Evolutionary conservation across 305 asterid species (phyloP).

Genomic region (Withania somnifera): DNA sequence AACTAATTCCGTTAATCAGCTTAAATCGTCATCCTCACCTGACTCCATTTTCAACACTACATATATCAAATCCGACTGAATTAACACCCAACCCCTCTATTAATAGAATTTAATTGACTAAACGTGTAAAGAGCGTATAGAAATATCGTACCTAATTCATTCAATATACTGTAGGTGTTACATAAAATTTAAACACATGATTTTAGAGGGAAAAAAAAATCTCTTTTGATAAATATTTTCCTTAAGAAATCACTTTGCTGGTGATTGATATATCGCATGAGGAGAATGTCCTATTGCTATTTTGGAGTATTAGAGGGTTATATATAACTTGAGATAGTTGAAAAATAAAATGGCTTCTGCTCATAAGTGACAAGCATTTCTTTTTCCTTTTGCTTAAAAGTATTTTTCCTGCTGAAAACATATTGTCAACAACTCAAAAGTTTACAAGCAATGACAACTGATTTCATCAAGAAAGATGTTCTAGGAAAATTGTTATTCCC

Average conservation of each 20-base stretch:
- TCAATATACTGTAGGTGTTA: neutral
- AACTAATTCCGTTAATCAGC: too few species aligned
- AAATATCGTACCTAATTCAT: neutral
- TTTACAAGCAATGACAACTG: too few species aligned
- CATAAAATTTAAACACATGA: neutral
- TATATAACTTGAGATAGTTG: neutral
- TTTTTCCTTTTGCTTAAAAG: neutral
- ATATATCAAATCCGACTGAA: neutral
- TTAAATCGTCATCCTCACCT: too few species aligned
- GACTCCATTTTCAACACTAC: too few species aligned
- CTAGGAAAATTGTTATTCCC: neutral
- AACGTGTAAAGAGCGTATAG: neutral
- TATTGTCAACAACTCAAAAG: too few species aligned
- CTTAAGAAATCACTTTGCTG: neutral
- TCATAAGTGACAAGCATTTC: too few species aligned
- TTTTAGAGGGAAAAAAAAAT: neutral
- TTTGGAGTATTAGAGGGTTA: too few species aligned
- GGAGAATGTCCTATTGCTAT: too few species aligned
- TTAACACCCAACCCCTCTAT: neutral
- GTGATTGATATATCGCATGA: neutral
- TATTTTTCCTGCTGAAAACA: too few species aligned
- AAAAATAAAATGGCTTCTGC: too few species aligned
- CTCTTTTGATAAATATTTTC: neutral
- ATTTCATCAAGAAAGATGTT: neutral
- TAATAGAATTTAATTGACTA: neutral